A percentile compares a stretch with the other conserved stretches of the same genome.
Conservation (phyloP, 345 rosid species). For the Citrus glauca region DNA sequence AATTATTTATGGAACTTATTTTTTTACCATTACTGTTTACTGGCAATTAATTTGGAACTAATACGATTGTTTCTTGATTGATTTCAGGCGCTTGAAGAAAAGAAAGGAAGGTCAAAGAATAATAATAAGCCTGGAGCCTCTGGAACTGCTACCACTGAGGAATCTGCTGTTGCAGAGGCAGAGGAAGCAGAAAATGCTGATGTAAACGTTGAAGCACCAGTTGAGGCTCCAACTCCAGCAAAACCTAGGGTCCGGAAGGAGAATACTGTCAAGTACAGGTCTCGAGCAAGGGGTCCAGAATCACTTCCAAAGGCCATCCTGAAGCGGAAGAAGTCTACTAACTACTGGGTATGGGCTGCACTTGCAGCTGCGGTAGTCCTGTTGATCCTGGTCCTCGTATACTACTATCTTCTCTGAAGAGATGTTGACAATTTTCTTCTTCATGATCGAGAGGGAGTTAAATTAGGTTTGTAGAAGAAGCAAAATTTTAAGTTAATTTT, state of each 20-base stretch:
- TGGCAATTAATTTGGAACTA: neutral
- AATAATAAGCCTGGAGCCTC: slow-evolving; percentile 29
- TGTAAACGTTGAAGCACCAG: slow-evolving; percentile 25
- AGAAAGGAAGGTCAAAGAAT: slow-evolving; percentile 63
- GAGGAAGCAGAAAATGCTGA: slow-evolving; percentile 52
- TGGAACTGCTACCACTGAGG: slow-evolving; percentile 39
- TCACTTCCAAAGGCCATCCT: slow-evolving; percentile 63
- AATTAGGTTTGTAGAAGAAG: slow-evolving; percentile 15
- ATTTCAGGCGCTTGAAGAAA: slow-evolving; percentile 88
- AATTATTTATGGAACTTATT: slow-evolving; percentile 23
- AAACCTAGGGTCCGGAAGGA: slow-evolving; percentile 46
- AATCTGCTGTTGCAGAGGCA: slow-evolving; percentile 43
- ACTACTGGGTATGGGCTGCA: slow-evolving; percentile 67
- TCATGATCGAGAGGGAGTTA: slow-evolving; percentile 7
- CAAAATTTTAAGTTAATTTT: slow-evolving; percentile 17
- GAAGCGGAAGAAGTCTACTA: slow-evolving; percentile 66
- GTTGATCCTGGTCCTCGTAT: slow-evolving; percentile 42
- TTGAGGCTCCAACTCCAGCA: slow-evolving; percentile 25
- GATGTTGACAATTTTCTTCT: slow-evolving; percentile 20
- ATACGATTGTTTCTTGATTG: neutral
- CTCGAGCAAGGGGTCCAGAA: slow-evolving; percentile 49
- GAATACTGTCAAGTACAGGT: slow-evolving; percentile 43
- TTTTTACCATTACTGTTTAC: neutral
- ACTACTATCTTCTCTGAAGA: slow-evolving; percentile 43
- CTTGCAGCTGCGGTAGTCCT: slow-evolving; percentile 53